Conservation (phyloP, 768 basidiomycete species). For the Hydnomerulius pinastri region DNA sequence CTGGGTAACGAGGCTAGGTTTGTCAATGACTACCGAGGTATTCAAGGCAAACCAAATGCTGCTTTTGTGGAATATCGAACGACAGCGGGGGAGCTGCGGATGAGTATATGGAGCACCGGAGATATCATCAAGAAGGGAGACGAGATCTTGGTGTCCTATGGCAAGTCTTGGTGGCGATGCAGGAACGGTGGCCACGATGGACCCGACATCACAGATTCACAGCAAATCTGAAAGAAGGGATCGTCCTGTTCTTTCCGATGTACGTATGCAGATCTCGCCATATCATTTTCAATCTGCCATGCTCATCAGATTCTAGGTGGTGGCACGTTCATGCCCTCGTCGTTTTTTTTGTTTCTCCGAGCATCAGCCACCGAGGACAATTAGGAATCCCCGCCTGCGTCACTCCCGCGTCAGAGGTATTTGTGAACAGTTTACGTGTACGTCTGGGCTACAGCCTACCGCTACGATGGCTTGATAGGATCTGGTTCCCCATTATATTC, state of each 20-base stretch:
- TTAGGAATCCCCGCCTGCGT: not conserved
- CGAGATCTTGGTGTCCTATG: slow-evolving; percentile 87
- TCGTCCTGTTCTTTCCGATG: not conserved
- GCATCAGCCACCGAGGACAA: not conserved
- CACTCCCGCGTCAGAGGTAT: not conserved
- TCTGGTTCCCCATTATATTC: not conserved
- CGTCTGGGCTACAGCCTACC: too few species aligned
- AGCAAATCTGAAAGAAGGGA: not conserved
- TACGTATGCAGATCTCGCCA: slow-evolving; percentile 5
- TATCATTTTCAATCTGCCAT: not conserved
- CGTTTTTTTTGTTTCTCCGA: slow-evolving; percentile 1
- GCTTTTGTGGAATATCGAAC: slow-evolving; percentile 62
- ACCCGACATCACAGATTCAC: not conserved
- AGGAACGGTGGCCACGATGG: slow-evolving; percentile 27
- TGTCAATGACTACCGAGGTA: slow-evolving; percentile 87
- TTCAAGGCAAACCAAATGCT: slow-evolving; percentile 69
- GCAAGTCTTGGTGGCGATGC: slow-evolving; percentile 80
- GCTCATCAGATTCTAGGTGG: slow-evolving; percentile 2
- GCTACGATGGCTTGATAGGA: not conserved
- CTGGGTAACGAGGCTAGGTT: slow-evolving; percentile 90
- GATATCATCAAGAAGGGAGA: slow-evolving; percentile 72
- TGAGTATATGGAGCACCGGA: slow-evolving; percentile 71
- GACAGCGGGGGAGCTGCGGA: slow-evolving; percentile 61
- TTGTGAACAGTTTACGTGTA: slow-evolving; percentile 10
- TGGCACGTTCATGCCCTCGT: slow-evolving; percentile 1